These are phyloP conservation scores for Lactarius sanguifluus DNA, from an alignment of 768 basidiomycete genomes.

Conservation along the genomic window DNA sequence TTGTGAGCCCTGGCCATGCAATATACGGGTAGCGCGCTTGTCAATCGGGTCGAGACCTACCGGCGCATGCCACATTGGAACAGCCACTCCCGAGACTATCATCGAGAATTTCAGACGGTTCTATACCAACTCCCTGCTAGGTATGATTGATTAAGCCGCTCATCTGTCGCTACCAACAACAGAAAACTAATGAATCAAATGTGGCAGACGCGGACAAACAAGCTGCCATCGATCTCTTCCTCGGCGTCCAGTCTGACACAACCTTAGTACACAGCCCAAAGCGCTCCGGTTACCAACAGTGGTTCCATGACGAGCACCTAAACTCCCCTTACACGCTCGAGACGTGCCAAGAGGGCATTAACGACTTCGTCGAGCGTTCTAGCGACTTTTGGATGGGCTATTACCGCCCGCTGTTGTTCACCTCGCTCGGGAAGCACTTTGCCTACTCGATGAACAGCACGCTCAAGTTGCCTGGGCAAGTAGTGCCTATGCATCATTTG, in stretches of 20 bases:
- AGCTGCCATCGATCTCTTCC: conserved; percentile 95
- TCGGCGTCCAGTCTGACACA: conserved; percentile 63
- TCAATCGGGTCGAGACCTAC: conserved; percentile 95
- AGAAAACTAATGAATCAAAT: neutral
- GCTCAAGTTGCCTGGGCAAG: conserved; percentile 76
- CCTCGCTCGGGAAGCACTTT: conserved; percentile 83
- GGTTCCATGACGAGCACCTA: conserved; percentile 78
- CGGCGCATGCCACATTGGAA: conserved; percentile 96
- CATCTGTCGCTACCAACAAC: conserved; percentile 9
- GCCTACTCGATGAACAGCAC: conserved; percentile 93
- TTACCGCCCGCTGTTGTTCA: conserved; percentile 82
- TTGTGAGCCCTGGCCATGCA: conserved; percentile 83
- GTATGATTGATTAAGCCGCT: conserved; percentile 42
- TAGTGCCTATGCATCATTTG: conserved; percentile 28
- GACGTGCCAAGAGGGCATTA: conserved; percentile 62
- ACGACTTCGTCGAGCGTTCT: conserved; percentile 55
- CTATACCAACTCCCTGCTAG: conserved; percentile 91
- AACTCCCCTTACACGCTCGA: conserved; percentile 63
- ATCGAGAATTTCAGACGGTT: conserved; percentile 94
- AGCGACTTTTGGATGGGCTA: conserved; percentile 89
- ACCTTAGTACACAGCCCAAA: conserved; percentile 49
- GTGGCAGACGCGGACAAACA: conserved; percentile 91
- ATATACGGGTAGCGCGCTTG: conserved; percentile 94
- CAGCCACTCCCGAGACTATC: conserved; percentile 93
- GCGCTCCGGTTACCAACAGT: conserved; percentile 76